Conservation (phyloP, 495 filamentous ascomycete species). For the Neurospora sp. region DNA sequence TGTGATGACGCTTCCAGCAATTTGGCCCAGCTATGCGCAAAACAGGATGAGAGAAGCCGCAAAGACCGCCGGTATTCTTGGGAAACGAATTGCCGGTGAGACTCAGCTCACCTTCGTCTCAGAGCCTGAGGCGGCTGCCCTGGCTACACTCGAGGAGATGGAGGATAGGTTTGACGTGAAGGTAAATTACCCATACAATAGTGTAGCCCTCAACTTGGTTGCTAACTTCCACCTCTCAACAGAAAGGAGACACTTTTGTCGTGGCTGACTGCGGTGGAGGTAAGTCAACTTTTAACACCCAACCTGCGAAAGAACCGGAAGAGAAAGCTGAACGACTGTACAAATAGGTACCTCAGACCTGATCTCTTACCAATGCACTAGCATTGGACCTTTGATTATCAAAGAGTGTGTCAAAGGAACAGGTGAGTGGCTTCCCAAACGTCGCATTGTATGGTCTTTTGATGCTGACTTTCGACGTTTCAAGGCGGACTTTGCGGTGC, state of each 20-base stretch:
- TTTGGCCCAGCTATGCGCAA: slow-evolving; percentile 16
- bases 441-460: too few species aligned
- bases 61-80: slow-evolving; percentile 13
- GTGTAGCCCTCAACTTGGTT: too few species aligned
- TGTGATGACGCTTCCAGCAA: slow-evolving; percentile 21
- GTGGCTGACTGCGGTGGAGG: slow-evolving; percentile 15
- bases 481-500: too few species aligned
- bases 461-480: too few species aligned
- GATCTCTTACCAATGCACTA: too few species aligned
- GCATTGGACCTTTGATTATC: too few species aligned
- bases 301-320: too few species aligned
- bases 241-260: slow-evolving; percentile 14
- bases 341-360: too few species aligned
- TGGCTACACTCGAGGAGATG: slow-evolving; percentile 11
- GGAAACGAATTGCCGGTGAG: neutral
- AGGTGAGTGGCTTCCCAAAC: too few species aligned
- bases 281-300: neutral
- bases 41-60: slow-evolving; percentile 10
- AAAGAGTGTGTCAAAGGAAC: too few species aligned
- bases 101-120: slow-evolving; percentile 12
- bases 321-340: too few species aligned
- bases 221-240: neutral
- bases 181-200: neutral
- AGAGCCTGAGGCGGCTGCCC: slow-evolving; percentile 21
- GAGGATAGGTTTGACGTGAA: slow-evolving; percentile 2